Evolutionary conservation across 257 asterid species (phyloP).

Genomic region (Cinchona pubescens): DNA sequence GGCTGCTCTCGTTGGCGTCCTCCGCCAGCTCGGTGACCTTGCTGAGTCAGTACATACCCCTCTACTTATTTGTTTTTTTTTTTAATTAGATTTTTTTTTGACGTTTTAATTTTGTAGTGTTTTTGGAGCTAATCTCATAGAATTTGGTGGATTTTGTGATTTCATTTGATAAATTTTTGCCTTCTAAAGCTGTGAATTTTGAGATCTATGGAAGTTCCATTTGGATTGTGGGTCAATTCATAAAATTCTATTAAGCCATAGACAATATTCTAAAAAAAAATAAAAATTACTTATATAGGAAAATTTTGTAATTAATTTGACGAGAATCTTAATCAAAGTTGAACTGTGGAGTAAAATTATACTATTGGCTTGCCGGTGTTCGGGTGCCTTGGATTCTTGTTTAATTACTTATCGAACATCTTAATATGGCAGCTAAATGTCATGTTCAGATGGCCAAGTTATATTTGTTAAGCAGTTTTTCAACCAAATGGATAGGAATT

Average conservation of each 20-base stretch:
- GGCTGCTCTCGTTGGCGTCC: constrained; percentile 98
- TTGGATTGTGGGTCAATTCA: not conserved
- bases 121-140: not conserved
- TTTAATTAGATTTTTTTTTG: not conserved
- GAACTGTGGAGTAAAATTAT: not conserved
- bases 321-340: not conserved
- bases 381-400: not conserved
- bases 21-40: constrained; percentile 98
- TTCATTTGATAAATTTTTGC: not conserved
- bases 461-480: not conserved
- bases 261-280: too few species aligned
- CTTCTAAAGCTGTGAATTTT: not conserved
- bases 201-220: not conserved
- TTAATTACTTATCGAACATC: not conserved
- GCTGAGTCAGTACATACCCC: constrained; percentile 60
- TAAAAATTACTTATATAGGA: too few species aligned
- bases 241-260: not conserved
- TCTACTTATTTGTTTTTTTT: not conserved
- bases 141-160: not conserved
- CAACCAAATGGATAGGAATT: not conserved
- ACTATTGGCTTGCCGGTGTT: not conserved
- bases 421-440: not conserved
- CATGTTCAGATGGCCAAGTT: not conserved
- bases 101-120: constrained; percentile 1
- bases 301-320: not conserved